Conservation (phyloP, 2,329 filamentous ascomycete genomes). For the Neopestalotiopsis clavispora region DNA sequence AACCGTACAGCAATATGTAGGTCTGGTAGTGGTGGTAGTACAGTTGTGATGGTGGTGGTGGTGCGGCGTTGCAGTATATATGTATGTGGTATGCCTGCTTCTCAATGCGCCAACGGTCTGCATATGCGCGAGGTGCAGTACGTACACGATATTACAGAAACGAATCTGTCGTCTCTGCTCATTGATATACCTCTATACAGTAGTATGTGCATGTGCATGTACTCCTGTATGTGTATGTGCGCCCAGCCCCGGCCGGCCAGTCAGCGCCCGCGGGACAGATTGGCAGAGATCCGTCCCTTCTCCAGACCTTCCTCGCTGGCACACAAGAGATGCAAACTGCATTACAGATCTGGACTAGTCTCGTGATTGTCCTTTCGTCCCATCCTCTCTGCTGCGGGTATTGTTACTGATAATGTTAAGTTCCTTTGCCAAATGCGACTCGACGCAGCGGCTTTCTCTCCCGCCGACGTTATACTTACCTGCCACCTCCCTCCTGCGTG, state of each 20-base stretch:
- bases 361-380: slow-evolving; percentile 8
- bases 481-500: not conserved
- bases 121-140: slow-evolving; percentile 40
- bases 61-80: not conserved
- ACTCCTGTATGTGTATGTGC: not conserved
- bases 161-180: slow-evolving; percentile 3
- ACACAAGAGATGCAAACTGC: not conserved
- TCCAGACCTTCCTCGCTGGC: slow-evolving; percentile 16
- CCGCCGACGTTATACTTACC: not conserved
- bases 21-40: slow-evolving; percentile 3
- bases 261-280: not conserved
- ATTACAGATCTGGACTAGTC: slow-evolving; percentile 8
- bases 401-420: slow-evolving; percentile 7
- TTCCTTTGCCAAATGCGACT: not conserved
- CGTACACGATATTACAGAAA: slow-evolving; percentile 10
- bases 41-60: not conserved
- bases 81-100: not conserved
- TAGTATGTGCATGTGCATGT: not conserved
- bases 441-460: slow-evolving; percentile 4
- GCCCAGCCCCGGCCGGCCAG: not conserved
- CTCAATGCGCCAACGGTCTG: slow-evolving; percentile 33
- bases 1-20: not conserved
- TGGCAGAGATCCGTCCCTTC: slow-evolving; percentile 7
- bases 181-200: not conserved
- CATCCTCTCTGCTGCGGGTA: not conserved